Conservation (phyloP, 495 filamentous ascomycete genomes). For the Articulospora tetracladia region DNA sequence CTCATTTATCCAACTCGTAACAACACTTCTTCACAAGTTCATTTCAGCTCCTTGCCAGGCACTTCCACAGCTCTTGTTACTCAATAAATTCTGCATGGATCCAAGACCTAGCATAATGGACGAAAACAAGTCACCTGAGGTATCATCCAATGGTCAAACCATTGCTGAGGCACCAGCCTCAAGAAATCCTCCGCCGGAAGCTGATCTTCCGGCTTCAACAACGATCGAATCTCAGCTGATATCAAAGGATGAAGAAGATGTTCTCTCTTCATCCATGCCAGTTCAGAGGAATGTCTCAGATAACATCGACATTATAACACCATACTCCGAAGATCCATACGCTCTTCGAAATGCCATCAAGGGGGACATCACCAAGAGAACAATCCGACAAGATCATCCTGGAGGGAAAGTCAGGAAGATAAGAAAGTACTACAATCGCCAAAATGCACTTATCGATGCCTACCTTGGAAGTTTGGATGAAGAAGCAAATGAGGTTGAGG, state of each 20-base stretch:
- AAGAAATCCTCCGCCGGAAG: background rate
- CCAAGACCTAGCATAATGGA: background rate
- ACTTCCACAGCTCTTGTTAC: background rate
- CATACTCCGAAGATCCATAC: constrained; percentile 12
- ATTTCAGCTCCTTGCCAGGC: background rate
- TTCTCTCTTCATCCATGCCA: background rate
- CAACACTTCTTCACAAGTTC: background rate
- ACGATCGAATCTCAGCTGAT: background rate
- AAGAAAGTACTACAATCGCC: constrained; percentile 50
- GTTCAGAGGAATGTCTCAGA: background rate
- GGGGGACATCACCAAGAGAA: constrained; percentile 28
- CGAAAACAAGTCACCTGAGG: background rate
- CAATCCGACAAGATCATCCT: constrained; percentile 42
- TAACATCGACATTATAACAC: constrained; percentile 4
- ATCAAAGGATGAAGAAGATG: background rate
- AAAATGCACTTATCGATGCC: constrained; percentile 52
- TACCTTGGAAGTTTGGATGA: constrained; percentile 51
- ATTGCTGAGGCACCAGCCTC: background rate
- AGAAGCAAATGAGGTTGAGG: constrained; percentile 42
- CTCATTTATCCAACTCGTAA: background rate
- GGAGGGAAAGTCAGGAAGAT: constrained; percentile 39
- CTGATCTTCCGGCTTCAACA: background rate
- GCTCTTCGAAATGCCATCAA: constrained; percentile 6
- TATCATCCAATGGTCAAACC: background rate
- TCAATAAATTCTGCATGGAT: background rate